phyloP scores from a whole-genome alignment of 345 rosid species.

The Populus simonii region DNA sequence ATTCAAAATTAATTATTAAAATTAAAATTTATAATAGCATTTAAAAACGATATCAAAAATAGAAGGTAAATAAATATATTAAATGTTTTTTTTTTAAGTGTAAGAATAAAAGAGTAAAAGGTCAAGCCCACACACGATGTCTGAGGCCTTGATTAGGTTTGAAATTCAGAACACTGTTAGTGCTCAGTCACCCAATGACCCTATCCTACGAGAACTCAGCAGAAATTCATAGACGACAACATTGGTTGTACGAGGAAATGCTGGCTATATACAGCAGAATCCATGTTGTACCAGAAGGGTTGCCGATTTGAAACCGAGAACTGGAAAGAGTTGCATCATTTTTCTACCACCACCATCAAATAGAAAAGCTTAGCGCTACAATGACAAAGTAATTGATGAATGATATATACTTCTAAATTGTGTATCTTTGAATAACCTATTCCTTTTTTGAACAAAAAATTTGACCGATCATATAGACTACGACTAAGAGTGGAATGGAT shows the following conservation, averaged over 20 bases:
- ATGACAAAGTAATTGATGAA: not conserved
- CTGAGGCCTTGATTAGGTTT: no score
- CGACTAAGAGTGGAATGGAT: constrained; percentile 1
- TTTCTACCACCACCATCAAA: not conserved
- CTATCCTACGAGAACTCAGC: no score
- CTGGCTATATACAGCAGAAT: not conserved
- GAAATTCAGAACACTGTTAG: no score
- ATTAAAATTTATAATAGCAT: no score
- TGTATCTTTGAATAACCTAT: not conserved
- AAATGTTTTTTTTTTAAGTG: no score
- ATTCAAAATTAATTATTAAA: no score
- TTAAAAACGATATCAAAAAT: no score
- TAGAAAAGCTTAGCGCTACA: not conserved
- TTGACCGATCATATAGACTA: not conserved
- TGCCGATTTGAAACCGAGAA: not conserved
- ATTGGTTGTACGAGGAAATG: not conserved
- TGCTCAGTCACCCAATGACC: no score
- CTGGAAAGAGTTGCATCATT: not conserved
- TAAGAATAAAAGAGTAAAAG: no score
- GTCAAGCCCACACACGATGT: no score
- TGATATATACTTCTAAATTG: not conserved
- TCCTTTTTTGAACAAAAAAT: constrained; percentile 13
- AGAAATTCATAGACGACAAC: not conserved
- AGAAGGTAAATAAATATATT: no score
- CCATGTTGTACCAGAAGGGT: not conserved